Percentiles rank a stretch among this genome's conserved stretches.
phyloP scores from a whole-genome alignment of 2,329 filamentous ascomycete species.

The Ploettnerulaceae sp. region DNA sequence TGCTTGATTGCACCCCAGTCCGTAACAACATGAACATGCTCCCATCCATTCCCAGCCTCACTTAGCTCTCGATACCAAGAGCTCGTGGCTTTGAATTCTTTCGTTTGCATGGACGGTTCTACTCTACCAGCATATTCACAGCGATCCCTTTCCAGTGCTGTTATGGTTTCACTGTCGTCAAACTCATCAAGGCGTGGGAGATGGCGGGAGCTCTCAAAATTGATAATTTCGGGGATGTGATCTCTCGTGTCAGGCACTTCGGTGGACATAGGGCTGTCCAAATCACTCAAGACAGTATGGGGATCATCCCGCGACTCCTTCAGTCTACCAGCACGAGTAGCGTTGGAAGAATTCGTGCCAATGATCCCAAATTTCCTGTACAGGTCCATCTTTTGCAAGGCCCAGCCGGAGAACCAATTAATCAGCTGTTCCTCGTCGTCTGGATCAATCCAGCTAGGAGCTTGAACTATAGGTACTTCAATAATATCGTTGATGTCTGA shows the following conservation, averaged over 20 bases:
- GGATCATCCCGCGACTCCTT: constrained; percentile 1
- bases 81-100: not conserved
- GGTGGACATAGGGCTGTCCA: too few relatives aligned
- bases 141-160: not conserved
- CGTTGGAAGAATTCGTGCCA: constrained; percentile 34
- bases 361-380: constrained; percentile 53
- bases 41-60: not conserved
- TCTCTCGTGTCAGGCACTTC: not conserved
- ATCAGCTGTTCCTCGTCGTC: constrained; percentile 59
- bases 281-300: not conserved
- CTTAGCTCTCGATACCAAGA: not conserved
- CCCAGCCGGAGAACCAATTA: constrained; percentile 60
- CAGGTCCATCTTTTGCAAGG: constrained; percentile 43
- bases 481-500: constrained; percentile 11
- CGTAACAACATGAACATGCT: not conserved
- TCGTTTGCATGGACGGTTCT: not conserved
- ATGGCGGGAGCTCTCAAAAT: too few relatives aligned
- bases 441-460: constrained; percentile 45
- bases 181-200: not conserved
- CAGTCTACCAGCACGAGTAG: not conserved
- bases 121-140: not conserved
- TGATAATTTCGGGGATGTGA: too few relatives aligned
- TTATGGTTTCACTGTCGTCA: not conserved
- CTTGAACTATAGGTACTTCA: constrained; percentile 42
- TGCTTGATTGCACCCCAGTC: constrained; percentile 1